Evolutionary conservation across 2,329 filamentous ascomycete species (phyloP), one percentile per base, ranked within the genome.

Genomic region (Fusarium humuli): DNA sequence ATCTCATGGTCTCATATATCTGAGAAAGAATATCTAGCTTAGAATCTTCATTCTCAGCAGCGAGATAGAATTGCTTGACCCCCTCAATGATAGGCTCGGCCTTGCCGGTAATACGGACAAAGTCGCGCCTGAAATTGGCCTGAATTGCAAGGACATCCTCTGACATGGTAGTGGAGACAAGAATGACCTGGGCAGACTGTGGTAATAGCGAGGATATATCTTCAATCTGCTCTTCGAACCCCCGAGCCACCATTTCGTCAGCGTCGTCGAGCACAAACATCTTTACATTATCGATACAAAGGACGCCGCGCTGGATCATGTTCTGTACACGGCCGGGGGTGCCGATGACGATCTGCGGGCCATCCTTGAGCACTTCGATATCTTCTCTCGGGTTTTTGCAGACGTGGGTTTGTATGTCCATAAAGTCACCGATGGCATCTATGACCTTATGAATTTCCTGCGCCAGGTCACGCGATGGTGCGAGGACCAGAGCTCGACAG

Each of bases 51-150:
- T 99, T 98, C 88, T 99, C 96, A 66, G 99, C 95, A 65, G 96
- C 96, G 85, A 99, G 98, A 88, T 97, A 99, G 88, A 98, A 99
- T 84, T 99, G 96, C 90, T 98, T 99, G 81, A 99, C 97, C 93
- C 96, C 96, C 87, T 99, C 96, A 64, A 99, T 94, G 79, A 96
- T 99, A 83, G 99, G 91, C 83, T 98, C 95, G 80, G 96, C 95
- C 90, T 99, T 99, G 85, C 99, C 96, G 76, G 98, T 89, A 81
- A 99, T 98, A 81, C 96, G 94, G 83, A 99, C 92, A 75, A 96
- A 96, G 85, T 99, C 95, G 78, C 94, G 94, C 96, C 98, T 99
- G 89, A 99, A 98, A 88, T 98, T 98, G 86, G 95, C 98, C 81
- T 95, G 98, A 81, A 99, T 94, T 87, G 98, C 96, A 66, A 99